Evolutionary conservation across 1,284 basidiomycete genomes (phyloP), one percentile per base, ranked within the genome.

Genomic region (Earliella scabrosa): DNA sequence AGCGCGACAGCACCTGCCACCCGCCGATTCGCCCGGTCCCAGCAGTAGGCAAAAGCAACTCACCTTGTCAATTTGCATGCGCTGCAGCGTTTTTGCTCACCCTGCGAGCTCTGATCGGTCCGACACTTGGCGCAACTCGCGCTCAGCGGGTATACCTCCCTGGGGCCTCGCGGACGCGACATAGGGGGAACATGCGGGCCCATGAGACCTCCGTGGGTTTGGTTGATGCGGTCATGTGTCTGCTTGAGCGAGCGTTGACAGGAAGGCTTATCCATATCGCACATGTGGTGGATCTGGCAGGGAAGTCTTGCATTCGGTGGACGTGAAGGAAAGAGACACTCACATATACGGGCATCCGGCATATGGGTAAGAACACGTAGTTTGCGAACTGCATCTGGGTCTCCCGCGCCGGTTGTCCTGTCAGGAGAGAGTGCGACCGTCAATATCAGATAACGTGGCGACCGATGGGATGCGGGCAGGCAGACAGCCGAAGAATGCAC

Each of bases 61-160:
- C 24, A 56, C 59, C 59, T 46, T 13, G 59, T 60, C 36, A 60
- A 36, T 35, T 52, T 54, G 45, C 59, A 60, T 16, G 39, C 54
- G 4, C 54, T 36, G 36, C 59, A 56, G 7, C 52, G 44, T 45
- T 50, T 50, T 45, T 51, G 34, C 21, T 54, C 40, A 2, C 8
- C 41, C 2, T 24, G 18, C 26, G 50, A 29, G 52, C 51, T 56
- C 20, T 9, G 48, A 34, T 60, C 59, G 11, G 43, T 38, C 45
- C 51, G 41, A 52, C 59, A 60, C 24, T 41, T 32, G 16, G 51
- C 54, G 31, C 59, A 60, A 35, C 54, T 56, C 13, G 52, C 54
- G 32, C 36, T 52, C 29, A 50, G 59, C 9, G 59, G 54, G 40
- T 54, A 56, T 16, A 49, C 45, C 41, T 54, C 51, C 39, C 11